Base-by-base conservation (phyloP, 2,329 filamentous ascomycete genomes). In the Trichoderma oligosporum region DNA sequence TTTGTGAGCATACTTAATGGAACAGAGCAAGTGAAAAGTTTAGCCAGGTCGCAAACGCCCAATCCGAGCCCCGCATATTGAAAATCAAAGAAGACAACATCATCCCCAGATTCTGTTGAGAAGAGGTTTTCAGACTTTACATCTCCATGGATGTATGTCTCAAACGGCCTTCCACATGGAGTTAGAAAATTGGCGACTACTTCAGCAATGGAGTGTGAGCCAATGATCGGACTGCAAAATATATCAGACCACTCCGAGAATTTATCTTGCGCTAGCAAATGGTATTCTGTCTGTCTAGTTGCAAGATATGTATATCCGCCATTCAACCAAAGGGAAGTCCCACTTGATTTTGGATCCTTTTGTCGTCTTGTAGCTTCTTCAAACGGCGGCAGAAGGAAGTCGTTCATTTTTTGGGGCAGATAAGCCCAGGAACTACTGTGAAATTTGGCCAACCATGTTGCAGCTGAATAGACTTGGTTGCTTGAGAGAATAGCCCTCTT, bases 101-200 rank as follows among this genome's bases (percentile, higher is more conserved):
- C 59, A 2, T 78, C 69, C 1, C 81, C 82, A 0, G 66, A 61
- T 0, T 64, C 57, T 0, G 73, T 82, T 0, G 81, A 82, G 64
- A 87, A 87, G 6, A 88, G 74, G 58, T 88, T 88, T 62, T 87
- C 84, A 0, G 82, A 85, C 67, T 88, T 88, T 51, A 87, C 84
- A 57, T 88, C 85, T 7, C 85, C 85, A 63, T 88, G 85, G 7
- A 88, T 81, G 14, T 82, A 75, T 0, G 84, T 84, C 61, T 86
- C 76, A 1, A 75, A 73, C 0, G 70, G 56, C 12, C 75, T 67
- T 7, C 74, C 75, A 4, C 64, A 67, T 0, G 81, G 80, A 0
- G 73, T 75, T 11, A 85, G 70, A 11, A 82, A 75, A 0, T 68
- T 60, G 1, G 83, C 82, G 3, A 77, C 82, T 59, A 78, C 68